These are phyloP conservation scores for Exophiala dermatitidis DNA, from an alignment of 2,329 filamentous ascomycete species.

Conservation along the genomic window DNA sequence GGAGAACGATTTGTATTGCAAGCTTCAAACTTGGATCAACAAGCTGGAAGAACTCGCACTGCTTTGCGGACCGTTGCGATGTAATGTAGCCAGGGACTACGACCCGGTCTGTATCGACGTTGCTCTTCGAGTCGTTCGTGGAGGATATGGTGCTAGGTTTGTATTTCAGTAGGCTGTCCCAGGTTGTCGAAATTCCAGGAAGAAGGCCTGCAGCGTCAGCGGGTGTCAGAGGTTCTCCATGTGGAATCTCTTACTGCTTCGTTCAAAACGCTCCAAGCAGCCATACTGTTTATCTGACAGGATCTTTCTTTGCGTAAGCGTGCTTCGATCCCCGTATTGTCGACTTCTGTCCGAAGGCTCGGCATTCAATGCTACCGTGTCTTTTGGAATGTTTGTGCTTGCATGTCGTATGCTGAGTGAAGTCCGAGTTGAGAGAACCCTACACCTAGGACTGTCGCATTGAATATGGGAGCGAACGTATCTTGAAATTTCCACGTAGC, in stretches of 20 bases:
- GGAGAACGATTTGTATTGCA: slow-evolving; percentile 25
- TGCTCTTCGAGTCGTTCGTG: neutral
- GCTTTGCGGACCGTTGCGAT: slow-evolving; percentile 16
- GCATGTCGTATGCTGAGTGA: neutral
- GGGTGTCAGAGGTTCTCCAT: neutral
- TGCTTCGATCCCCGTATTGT: neutral
- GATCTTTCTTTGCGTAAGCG: neutral
- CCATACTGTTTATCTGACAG: slow-evolving; percentile 4
- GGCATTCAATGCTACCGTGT: neutral
- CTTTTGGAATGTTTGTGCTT: neutral
- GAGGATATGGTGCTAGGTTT: neutral
- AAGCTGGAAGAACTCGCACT: slow-evolving; percentile 20
- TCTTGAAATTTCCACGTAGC: slow-evolving; percentile 36
- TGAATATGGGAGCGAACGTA: slow-evolving; percentile 28
- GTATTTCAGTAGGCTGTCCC: slow-evolving; percentile 11
- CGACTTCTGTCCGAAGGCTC: neutral
- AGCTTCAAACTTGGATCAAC: slow-evolving; percentile 18
- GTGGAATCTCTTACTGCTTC: slow-evolving; percentile 1
- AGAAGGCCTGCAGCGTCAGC: slow-evolving; percentile 4
- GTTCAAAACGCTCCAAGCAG: slow-evolving; percentile 9
- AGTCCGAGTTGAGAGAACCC: neutral
- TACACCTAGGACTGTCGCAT: neutral
- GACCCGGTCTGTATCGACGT: neutral
- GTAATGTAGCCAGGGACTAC: slow-evolving; percentile 23
- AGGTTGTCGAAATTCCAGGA: neutral